Conservation (phyloP, 768 basidiomycete genomes). For the Hericium alpestre region DNA sequence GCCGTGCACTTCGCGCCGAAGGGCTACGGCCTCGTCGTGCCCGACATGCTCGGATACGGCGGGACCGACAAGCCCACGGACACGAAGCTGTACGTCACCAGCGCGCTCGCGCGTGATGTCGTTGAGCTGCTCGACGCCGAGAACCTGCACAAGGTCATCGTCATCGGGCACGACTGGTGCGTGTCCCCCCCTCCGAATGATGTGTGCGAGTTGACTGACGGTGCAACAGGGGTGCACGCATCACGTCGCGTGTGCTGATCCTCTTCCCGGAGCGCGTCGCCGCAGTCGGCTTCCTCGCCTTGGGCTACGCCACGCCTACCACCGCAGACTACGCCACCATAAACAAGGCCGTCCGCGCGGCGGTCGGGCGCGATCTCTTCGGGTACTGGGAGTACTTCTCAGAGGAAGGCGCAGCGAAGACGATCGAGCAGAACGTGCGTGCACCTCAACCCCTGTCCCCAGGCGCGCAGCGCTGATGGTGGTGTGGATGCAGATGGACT, state of each 20-base stretch:
- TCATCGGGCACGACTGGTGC: conserved; percentile 26
- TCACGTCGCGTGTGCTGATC: conserved; percentile 26
- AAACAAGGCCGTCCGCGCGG: conserved; percentile 16
- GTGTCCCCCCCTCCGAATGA: neutral
- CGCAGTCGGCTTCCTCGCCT: conserved; percentile 27
- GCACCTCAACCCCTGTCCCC: neutral
- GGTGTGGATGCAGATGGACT: conserved; percentile 16
- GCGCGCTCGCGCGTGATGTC: conserved; percentile 20
- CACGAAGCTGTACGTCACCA: conserved; percentile 16
- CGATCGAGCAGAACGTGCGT: conserved; percentile 25
- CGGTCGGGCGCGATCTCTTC: conserved; percentile 26
- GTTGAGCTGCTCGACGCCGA: conserved; percentile 25
- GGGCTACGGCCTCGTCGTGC: conserved; percentile 35
- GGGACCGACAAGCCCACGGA: conserved; percentile 31
- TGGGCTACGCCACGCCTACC: conserved; percentile 24
- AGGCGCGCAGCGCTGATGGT: neutral
- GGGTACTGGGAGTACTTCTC: conserved; percentile 34
- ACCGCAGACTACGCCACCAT: conserved; percentile 17
- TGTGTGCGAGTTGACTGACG: too few relatives aligned
- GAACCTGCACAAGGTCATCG: conserved; percentile 19
- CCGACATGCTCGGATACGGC: conserved; percentile 39
- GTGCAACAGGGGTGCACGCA: conserved; percentile 23
- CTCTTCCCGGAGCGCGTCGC: conserved; percentile 30
- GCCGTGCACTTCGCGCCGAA: conserved; percentile 26
- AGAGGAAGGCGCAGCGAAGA: conserved; percentile 18